Percentiles rank a stretch among this genome's conserved stretches.
These are phyloP conservation scores for Trichoderma citrinoviride DNA, from an alignment of 2,329 filamentous ascomycete species.

Conservation along the genomic window DNA sequence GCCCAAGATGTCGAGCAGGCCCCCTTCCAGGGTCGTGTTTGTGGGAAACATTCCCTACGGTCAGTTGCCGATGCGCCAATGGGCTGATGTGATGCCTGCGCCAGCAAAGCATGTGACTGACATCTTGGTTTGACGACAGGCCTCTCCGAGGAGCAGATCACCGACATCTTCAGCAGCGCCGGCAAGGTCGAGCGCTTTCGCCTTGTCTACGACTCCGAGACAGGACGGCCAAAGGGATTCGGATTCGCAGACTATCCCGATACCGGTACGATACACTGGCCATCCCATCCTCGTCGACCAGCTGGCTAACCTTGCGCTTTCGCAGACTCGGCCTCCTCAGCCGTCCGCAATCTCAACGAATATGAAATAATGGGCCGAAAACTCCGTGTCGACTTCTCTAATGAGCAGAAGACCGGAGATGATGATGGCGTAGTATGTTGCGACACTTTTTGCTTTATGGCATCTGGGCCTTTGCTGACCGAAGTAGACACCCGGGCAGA, in stretches of 20 bases:
- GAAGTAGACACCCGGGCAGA: constrained; percentile 28
- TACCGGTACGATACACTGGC: constrained; percentile 56
- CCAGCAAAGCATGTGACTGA: constrained; percentile 25
- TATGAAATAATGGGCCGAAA: constrained; percentile 94
- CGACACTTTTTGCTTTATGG: not conserved
- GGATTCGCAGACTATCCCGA: constrained; percentile 96
- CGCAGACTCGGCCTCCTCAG: constrained; percentile 77
- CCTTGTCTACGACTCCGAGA: constrained; percentile 93
- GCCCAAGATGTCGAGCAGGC: constrained; percentile 64
- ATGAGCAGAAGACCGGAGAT: constrained; percentile 77
- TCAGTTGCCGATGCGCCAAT: constrained; percentile 35
- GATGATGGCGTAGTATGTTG: constrained; percentile 38
- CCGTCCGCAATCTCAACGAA: constrained; percentile 92
- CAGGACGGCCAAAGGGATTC: constrained; percentile 91
- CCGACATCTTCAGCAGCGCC: constrained; percentile 85
- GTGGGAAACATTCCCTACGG: constrained; percentile 85
- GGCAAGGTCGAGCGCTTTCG: constrained; percentile 91
- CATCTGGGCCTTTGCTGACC: not conserved
- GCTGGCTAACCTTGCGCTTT: constrained; percentile 23
- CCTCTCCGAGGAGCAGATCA: constrained; percentile 92
- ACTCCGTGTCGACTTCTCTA: constrained; percentile 91
- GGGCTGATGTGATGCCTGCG: not conserved
- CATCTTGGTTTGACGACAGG: constrained; percentile 51
- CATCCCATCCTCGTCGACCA: not conserved
- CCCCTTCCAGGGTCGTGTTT: constrained; percentile 75